These are phyloP conservation scores for Chytriomyces sp. DNA, from an alignment of 192 early-diverging fungal genomes.

Conservation along the genomic window DNA sequence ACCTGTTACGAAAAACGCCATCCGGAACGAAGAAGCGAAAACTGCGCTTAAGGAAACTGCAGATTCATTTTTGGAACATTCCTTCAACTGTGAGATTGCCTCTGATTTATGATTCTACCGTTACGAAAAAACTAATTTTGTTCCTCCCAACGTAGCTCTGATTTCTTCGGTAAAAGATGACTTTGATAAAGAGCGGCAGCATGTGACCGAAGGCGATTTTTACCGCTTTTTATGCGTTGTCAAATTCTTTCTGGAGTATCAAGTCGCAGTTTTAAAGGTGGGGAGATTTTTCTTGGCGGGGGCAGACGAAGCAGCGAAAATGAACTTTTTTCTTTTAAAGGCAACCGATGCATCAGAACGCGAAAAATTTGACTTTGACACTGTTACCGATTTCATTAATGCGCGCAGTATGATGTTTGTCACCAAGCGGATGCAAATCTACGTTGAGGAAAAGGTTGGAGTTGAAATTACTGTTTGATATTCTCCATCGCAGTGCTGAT, in stretches of 20 bases:
- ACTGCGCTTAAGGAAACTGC: slow-evolving; percentile 31
- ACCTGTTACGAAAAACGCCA: slow-evolving; percentile 4
- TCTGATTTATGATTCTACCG: neutral
- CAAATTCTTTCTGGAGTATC: slow-evolving; percentile 51
- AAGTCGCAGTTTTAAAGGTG: slow-evolving; percentile 30
- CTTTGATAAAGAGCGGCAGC: slow-evolving; percentile 48
- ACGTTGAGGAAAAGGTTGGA: slow-evolving; percentile 47
- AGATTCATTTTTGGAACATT: slow-evolving; percentile 45
- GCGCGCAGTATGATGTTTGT: slow-evolving; percentile 45
- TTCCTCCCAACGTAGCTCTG: slow-evolving; percentile 32
- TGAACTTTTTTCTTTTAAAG: neutral
- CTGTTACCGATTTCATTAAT: slow-evolving; percentile 46
- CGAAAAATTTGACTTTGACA: slow-evolving; percentile 50
- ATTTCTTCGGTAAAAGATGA: slow-evolving; percentile 48
- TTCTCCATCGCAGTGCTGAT: neutral
- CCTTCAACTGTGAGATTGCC: slow-evolving; percentile 46
- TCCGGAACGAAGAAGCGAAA: slow-evolving; percentile 33
- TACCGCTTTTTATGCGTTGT: slow-evolving; percentile 44
- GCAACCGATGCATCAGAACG: neutral
- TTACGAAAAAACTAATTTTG: neutral
- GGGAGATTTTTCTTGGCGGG: neutral
- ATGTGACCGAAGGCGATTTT: slow-evolving; percentile 43
- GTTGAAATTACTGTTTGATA: neutral
- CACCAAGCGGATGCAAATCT: slow-evolving; percentile 37
- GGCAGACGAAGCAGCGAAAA: neutral